Conservation (phyloP, 2,329 filamentous ascomycete species). For the Beauveria sp. region DNA sequence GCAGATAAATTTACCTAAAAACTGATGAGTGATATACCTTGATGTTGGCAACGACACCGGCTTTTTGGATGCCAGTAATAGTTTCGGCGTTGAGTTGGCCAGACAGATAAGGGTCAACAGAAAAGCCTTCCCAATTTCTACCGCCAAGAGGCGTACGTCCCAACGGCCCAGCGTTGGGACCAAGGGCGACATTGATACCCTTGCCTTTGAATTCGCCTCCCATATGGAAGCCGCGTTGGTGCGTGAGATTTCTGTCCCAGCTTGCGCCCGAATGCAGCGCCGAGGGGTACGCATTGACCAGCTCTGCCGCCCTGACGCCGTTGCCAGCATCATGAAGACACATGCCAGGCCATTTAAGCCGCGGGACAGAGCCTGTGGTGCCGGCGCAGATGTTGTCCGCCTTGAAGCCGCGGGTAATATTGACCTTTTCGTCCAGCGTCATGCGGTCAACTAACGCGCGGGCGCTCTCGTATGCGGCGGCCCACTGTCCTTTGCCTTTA, state of each 20-base stretch:
- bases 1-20: fast-evolving
- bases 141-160: conserved; percentile 65
- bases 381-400: conserved; percentile 43
- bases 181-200: conserved; percentile 61
- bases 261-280: conserved; percentile 40
- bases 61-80: conserved; percentile 67
- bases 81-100: conserved; percentile 65
- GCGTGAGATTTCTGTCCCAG: conserved; percentile 49
- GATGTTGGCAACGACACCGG: conserved; percentile 70
- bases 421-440: conserved; percentile 59
- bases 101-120: conserved; percentile 61
- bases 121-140: conserved; percentile 70
- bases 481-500: conserved; percentile 39
- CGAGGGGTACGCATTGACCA: conserved; percentile 41
- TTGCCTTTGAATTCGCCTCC: conserved; percentile 50
- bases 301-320: conserved; percentile 39
- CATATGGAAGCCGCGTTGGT: conserved; percentile 44
- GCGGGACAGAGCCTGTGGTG: conserved; percentile 37
- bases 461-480: conserved; percentile 50
- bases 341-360: conserved; percentile 38
- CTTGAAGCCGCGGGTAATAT: conserved; percentile 44
- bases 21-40: conserved; percentile 33
- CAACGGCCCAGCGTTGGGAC: conserved; percentile 62
- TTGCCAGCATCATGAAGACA: conserved; percentile 44
- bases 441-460: conserved; percentile 49